phyloP scores from a whole-genome alignment of 345 rosid species.

The Linum tenue region DNA sequence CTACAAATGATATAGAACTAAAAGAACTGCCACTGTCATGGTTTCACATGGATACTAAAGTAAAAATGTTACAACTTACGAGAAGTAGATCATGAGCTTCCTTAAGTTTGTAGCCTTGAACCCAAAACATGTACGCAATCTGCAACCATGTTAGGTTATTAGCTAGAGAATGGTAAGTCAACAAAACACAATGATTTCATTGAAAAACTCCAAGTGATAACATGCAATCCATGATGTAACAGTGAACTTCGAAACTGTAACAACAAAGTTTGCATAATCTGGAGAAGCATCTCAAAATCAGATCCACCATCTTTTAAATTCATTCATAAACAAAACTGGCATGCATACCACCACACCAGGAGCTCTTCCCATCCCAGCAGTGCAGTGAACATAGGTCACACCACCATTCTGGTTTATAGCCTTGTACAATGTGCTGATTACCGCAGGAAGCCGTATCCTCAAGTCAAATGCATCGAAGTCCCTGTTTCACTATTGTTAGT shows the following conservation, averaged over 20 bases:
- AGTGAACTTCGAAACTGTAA: too few species aligned
- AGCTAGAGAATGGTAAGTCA: neutral
- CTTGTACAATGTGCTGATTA: conserved; percentile 54
- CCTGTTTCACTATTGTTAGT: conserved; percentile 41
- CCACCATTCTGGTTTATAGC: conserved; percentile 76
- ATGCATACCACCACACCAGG: conserved; percentile 79
- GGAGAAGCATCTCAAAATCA: too few species aligned
- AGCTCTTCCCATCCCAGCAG: conserved; percentile 98
- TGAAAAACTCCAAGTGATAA: neutral
- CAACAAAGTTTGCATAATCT: too few species aligned
- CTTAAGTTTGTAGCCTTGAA: conserved; percentile 74
- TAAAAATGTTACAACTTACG: conserved; percentile 38
- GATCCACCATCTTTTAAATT: too few species aligned
- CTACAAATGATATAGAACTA: too few species aligned
- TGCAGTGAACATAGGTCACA: conserved; percentile 85
- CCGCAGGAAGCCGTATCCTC: conserved; percentile 89
- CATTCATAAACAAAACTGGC: conserved; percentile 5
- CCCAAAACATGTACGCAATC: conserved; percentile 96
- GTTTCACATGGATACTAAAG: neutral
- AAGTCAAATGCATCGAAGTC: conserved; percentile 93
- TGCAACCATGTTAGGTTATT: conserved; percentile 21
- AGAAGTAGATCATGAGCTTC: conserved; percentile 63
- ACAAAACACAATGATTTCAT: too few species aligned
- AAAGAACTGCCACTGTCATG: too few species aligned
- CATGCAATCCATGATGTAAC: neutral